phyloP scores from a whole-genome alignment of 2,329 filamentous ascomycete species.

The Venturiaceae sp. region DNA sequence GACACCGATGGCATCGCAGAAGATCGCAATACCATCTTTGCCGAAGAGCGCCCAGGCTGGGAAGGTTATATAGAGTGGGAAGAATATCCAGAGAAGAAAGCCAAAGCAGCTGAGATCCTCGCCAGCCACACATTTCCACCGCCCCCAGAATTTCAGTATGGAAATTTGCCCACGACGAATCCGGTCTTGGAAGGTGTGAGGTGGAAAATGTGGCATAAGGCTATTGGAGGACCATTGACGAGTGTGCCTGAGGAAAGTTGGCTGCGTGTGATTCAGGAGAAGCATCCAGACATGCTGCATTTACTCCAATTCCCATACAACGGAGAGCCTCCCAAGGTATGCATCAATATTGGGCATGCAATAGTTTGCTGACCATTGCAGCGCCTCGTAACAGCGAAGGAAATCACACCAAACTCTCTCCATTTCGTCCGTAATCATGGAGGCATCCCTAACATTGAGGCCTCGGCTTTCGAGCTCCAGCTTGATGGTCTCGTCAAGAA shows the following conservation, averaged over 20 bases:
- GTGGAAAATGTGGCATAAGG: slow-evolving; percentile 37
- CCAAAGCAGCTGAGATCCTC: slow-evolving; percentile 46
- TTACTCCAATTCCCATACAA: slow-evolving; percentile 39
- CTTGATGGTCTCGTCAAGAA: slow-evolving; percentile 53
- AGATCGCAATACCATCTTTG: slow-evolving; percentile 32
- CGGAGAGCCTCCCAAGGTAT: slow-evolving; percentile 32
- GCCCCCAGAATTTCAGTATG: slow-evolving; percentile 34
- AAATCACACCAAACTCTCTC: slow-evolving; percentile 52
- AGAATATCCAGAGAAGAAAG: slow-evolving; percentile 58
- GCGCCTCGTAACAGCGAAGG: slow-evolving; percentile 41
- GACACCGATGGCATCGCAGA: slow-evolving; percentile 33
- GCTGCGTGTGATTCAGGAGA: slow-evolving; percentile 34
- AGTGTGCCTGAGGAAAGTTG: slow-evolving; percentile 46
- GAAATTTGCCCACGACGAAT: slow-evolving; percentile 31
- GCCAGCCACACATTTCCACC: slow-evolving; percentile 17
- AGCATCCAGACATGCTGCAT: slow-evolving; percentile 37
- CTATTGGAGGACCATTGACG: slow-evolving; percentile 26
- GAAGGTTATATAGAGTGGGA: slow-evolving; percentile 58
- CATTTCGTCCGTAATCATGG: slow-evolving; percentile 66
- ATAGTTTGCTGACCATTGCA: background rate
- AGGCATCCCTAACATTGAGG: slow-evolving; percentile 57
- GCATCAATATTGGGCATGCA: too few species aligned
- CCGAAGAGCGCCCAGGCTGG: slow-evolving; percentile 36
- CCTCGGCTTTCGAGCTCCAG: slow-evolving; percentile 41
- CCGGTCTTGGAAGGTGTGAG: slow-evolving; percentile 33